These are phyloP conservation scores for Penicillium manginii DNA, from an alignment of 495 filamentous ascomycete genomes.

Conservation along the genomic window DNA sequence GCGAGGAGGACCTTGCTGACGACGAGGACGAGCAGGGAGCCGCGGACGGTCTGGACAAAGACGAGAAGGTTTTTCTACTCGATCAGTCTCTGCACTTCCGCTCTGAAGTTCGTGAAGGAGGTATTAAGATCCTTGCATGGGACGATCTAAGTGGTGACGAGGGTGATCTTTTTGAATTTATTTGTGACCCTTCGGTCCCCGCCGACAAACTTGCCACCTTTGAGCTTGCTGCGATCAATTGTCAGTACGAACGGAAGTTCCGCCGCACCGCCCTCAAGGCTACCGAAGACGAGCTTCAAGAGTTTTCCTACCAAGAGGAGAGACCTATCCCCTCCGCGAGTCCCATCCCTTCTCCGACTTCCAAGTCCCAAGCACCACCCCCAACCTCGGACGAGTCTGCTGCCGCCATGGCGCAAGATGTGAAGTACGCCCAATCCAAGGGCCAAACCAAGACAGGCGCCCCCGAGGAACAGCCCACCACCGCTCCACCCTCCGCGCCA, in stretches of 20 bases:
- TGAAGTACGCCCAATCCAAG: constrained; percentile 49
- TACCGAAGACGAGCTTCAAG: constrained; percentile 75
- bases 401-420: constrained; percentile 49
- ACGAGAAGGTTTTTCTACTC: constrained; percentile 96
- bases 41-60: constrained; percentile 71
- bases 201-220: constrained; percentile 76
- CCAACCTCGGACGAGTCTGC: constrained; percentile 38
- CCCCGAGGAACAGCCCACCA: constrained; percentile 33
- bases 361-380: constrained; percentile 29
- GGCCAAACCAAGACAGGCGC: constrained; percentile 39
- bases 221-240: constrained; percentile 82
- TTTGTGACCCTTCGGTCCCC: constrained; percentile 77
- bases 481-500: constrained; percentile 58
- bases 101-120: constrained; percentile 74
- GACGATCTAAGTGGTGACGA: constrained; percentile 90
- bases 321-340: constrained; percentile 82
- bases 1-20: constrained; percentile 88
- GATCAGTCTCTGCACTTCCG: constrained; percentile 91
- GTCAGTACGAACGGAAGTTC: constrained; percentile 96
- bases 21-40: constrained; percentile 82
- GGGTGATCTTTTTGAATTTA: constrained; percentile 94
- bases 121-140: constrained; percentile 88
- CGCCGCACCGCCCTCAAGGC: constrained; percentile 76
- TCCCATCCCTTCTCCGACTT: constrained; percentile 68
- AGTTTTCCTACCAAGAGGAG: constrained; percentile 81